A percentile compares a stretch with the other conserved stretches of the same genome.
phyloP scores from a whole-genome alignment of 1,284 basidiomycete species.

The Mycena sp. region DNA sequence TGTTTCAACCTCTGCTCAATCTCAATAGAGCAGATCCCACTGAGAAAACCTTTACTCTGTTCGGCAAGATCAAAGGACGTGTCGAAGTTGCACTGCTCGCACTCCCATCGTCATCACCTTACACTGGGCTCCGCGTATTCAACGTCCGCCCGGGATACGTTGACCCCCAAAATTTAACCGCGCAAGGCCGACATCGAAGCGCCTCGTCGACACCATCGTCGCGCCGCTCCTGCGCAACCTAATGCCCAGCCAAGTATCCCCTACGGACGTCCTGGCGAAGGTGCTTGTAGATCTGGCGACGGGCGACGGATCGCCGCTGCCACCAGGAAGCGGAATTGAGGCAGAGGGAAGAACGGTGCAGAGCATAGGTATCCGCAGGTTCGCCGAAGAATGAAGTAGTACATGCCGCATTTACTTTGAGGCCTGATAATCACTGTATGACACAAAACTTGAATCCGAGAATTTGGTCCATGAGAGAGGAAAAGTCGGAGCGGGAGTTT shows the following conservation, averaged over 20 bases:
- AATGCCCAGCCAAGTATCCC: slow-evolving; percentile 12
- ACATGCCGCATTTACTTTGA: too few relatives aligned
- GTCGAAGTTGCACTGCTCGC: slow-evolving; percentile 33
- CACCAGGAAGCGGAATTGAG: slow-evolving; percentile 27
- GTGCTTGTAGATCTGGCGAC: slow-evolving; percentile 33
- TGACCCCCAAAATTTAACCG: slow-evolving; percentile 7
- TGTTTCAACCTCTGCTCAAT: not conserved
- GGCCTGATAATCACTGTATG: too few relatives aligned
- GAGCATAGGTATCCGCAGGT: slow-evolving; percentile 11
- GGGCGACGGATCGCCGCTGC: slow-evolving; percentile 31
- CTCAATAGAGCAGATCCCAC: slow-evolving; percentile 28
- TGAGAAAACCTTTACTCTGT: slow-evolving; percentile 32
- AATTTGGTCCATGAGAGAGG: too few relatives aligned
- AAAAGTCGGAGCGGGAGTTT: too few relatives aligned
- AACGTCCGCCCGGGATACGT: slow-evolving; percentile 35
- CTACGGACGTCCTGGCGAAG: slow-evolving; percentile 19
- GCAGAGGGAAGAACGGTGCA: slow-evolving; percentile 26
- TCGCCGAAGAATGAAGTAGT: not conserved
- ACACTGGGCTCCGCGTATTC: slow-evolving; percentile 27
- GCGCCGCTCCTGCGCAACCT: slow-evolving; percentile 12
- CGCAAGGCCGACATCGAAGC: not conserved
- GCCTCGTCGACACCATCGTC: not conserved
- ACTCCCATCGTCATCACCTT: slow-evolving; percentile 25
- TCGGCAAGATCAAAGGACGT: slow-evolving; percentile 39
- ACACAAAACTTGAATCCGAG: too few relatives aligned